phyloP scores from a whole-genome alignment of 202 grass and related monocot species.

The Panicum hallii region DNA sequence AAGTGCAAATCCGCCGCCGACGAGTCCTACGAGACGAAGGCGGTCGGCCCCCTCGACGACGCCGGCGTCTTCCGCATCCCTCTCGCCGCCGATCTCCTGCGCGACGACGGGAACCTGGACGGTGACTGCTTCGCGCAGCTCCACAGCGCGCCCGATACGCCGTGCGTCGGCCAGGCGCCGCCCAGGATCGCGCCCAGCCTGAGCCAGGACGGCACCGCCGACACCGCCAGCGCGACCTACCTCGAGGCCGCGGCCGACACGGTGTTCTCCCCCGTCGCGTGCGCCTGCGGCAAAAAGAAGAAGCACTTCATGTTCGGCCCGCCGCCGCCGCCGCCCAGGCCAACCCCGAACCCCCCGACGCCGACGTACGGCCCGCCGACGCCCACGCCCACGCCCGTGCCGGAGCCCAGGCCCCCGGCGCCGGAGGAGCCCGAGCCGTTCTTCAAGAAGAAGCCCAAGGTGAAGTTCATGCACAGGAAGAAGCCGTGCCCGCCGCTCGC shows the following conservation, averaged over 20 bases:
- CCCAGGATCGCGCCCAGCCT: constrained; percentile 48
- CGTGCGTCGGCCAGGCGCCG: constrained; percentile 52
- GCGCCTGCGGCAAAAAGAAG: constrained; percentile 62
- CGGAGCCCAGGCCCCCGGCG: constrained; percentile 39
- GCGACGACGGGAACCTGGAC: constrained; percentile 47
- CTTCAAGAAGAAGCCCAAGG: constrained; percentile 59
- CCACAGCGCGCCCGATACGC: constrained; percentile 52
- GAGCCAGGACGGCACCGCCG: background rate
- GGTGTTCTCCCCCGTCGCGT: constrained; percentile 50
- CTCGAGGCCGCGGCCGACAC: constrained; percentile 43
- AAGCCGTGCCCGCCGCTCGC: constrained; percentile 64
- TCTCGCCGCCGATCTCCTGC: constrained; percentile 43
- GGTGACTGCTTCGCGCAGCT: constrained; percentile 62
- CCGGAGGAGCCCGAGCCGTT: constrained; percentile 56
- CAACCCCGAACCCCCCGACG: constrained; percentile 32
- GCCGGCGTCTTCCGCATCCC: constrained; percentile 56
- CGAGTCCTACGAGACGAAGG: constrained; percentile 57
- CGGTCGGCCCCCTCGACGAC: constrained; percentile 44
- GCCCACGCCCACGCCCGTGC: constrained; percentile 28
- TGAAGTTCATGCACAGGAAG: constrained; percentile 66
- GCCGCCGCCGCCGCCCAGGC: constrained; percentile 51
- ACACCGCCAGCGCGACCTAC: constrained; percentile 7
- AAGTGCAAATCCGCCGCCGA: constrained; percentile 54
- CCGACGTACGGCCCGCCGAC: constrained; percentile 43
- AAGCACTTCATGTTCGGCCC: constrained; percentile 64